Evolutionary conservation across 2,329 filamentous ascomycete species (phyloP), one percentile per base, ranked within the genome.

Genomic region (Colletotrichum somersetense): DNA sequence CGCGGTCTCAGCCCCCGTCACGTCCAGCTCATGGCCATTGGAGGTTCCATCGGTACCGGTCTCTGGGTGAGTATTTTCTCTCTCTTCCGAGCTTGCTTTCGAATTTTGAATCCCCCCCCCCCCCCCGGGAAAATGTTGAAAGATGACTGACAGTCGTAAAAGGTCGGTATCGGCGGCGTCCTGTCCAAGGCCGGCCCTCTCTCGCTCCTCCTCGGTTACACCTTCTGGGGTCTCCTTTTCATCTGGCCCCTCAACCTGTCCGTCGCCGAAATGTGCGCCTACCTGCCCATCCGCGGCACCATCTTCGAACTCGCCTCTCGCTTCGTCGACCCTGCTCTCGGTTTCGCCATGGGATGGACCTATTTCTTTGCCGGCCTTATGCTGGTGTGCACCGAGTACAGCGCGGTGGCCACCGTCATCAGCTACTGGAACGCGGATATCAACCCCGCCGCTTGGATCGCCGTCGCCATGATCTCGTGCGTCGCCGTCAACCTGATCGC

Each of bases 251-350:
- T 79, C 59, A 82, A 84, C 79, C 75, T 85, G 72, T 83, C 80
- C 74, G 83, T 90, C 44, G 88, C 86, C 65, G 89, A 90, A 79
- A 89, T 90, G 86, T 85, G 84, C 65, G 84, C 87, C 8, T 89
- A 87, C 72, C 81, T 89, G 33, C 88, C 88, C 4, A 80, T 89
- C 62, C 83, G 86, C 44, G 84, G 87, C 56, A 85, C 86, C 20
- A 86, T 89, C 55, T 88, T 88, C 52, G 86, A 89, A 73, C 85
- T 88, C 62, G 86, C 85, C 67, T 83, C 81, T 20, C 85, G 88
- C 23, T 90, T 87, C 73, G 84, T 88, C 40, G 88, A 91, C 75
- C 86, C 87, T 2, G 86, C 86, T 18, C 79, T 91, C 46, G 89
- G 88, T 16, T 90, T 90, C 73, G 85, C 85, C 62, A 83, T 87